Evolutionary conservation across 23 red algal genomes (phyloP).

Genomic region (Gracilaria gracilis): DNA sequence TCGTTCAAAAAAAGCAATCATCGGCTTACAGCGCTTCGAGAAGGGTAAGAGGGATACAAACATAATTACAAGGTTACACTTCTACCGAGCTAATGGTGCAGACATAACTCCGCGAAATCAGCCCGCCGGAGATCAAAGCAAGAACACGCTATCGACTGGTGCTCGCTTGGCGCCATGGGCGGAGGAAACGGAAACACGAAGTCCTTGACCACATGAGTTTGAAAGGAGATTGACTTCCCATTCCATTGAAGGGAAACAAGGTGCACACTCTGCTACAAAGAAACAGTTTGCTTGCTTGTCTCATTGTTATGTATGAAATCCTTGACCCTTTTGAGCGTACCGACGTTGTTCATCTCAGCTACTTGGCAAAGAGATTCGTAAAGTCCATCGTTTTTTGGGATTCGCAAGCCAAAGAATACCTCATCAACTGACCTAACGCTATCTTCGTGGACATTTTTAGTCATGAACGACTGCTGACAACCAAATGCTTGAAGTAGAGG

Average conservation of each 20-base stretch:
- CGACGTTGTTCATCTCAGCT: neutral
- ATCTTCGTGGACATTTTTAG: neutral
- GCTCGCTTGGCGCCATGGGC: constrained; percentile 54
- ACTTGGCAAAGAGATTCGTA: neutral
- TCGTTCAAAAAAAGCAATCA: too few species aligned
- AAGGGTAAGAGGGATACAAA: too few species aligned
- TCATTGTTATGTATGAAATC: too few species aligned
- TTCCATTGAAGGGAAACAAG: constrained; percentile 28
- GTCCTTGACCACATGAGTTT: constrained; percentile 50
- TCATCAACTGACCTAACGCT: neutral
- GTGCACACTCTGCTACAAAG: too few species aligned
- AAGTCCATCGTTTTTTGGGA: neutral
- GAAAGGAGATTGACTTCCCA: constrained; percentile 76
- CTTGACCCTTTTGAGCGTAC: neutral
- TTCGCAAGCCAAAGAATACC: neutral
- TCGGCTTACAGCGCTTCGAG: too few species aligned
- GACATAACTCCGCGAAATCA: constrained; percentile 77
- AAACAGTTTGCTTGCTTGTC: too few species aligned
- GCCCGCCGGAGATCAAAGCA: constrained; percentile 79
- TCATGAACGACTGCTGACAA: neutral
- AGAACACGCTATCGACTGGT: constrained; percentile 71
- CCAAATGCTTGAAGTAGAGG: constrained; percentile 8
- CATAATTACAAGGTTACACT: too few species aligned
- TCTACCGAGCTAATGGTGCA: too few species aligned
- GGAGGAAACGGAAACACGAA: constrained; percentile 77